Evolutionary conservation across 805 yeast genomes (phyloP).

Genomic region (Nakazawaea pomicola): DNA sequence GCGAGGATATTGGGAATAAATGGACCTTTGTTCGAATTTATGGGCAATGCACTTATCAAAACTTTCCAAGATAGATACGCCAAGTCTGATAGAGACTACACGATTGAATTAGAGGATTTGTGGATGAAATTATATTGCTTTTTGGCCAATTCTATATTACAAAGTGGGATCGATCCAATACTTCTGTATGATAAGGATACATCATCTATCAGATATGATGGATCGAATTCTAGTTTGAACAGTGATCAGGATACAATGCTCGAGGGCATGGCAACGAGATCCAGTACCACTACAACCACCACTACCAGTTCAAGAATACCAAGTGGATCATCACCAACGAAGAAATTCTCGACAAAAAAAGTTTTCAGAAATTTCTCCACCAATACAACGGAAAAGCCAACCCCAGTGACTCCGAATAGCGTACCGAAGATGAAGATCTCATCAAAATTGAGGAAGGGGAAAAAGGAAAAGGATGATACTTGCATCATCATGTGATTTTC

Average conservation of each 20-base stretch:
- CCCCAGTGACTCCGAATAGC: background rate
- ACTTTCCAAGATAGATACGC: constrained; percentile 64
- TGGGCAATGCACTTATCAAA: constrained; percentile 68
- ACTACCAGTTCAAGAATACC: background rate
- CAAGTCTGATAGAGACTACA: constrained; percentile 32
- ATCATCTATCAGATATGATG: background rate
- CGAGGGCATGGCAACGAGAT: constrained; percentile 1
- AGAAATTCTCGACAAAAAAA: constrained; percentile 2
- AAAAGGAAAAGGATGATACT: constrained; percentile 8
- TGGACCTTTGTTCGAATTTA: constrained; percentile 57
- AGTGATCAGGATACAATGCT: constrained; percentile 6
- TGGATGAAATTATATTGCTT: constrained; percentile 71
- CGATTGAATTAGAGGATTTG: constrained; percentile 56
- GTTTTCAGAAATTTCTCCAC: constrained; percentile 3
- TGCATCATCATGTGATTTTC: constrained; percentile 8
- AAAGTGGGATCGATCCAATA: constrained; percentile 52
- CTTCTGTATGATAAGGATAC: constrained; percentile 21
- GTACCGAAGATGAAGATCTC: background rate
- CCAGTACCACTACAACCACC: no score
- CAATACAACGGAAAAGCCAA: no score
- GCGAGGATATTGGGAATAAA: constrained; percentile 71
- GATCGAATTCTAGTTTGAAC: background rate
- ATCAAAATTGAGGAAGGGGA: background rate
- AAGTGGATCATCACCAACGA: background rate
- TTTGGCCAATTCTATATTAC: constrained; percentile 61